These are phyloP conservation scores for Carex pumila DNA, from an alignment of 176 grass and related monocot genomes.

Conservation along the genomic window DNA sequence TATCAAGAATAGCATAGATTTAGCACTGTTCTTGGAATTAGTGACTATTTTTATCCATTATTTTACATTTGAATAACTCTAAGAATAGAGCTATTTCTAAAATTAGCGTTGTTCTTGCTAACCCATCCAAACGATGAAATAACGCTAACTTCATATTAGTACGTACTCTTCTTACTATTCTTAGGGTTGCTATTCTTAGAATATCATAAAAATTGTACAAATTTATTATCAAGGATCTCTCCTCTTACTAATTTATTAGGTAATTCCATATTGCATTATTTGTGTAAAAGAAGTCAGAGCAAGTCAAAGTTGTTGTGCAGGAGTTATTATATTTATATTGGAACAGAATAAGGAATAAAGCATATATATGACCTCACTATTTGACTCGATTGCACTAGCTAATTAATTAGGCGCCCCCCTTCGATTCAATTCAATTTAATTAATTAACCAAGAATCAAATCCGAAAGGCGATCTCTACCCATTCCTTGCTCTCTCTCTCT, in stretches of 20 bases:
- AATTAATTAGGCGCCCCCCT: neutral
- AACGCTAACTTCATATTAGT: too few species aligned
- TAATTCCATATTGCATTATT: neutral
- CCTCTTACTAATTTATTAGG: neutral
- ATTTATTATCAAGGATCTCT: neutral
- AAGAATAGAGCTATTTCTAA: too few species aligned
- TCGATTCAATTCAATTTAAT: neutral
- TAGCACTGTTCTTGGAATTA: too few species aligned
- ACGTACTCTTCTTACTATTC: too few species aligned
- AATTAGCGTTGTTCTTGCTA: too few species aligned
- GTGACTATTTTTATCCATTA: too few species aligned
- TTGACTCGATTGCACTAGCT: constrained; percentile 12
- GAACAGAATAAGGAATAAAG: constrained; percentile 13
- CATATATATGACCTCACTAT: constrained; percentile 9
- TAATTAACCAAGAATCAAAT: constrained; percentile 16
- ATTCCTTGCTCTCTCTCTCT: neutral
- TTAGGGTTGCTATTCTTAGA: neutral
- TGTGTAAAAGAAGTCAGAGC: neutral
- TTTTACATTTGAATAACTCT: too few species aligned
- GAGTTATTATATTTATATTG: neutral
- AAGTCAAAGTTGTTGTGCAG: neutral
- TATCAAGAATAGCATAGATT: too few species aligned
- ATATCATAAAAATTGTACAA: neutral
- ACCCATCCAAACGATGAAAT: too few species aligned
- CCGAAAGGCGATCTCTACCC: neutral